Evolutionary conservation across 169 alveolate species (phyloP).

Genomic region (Plasmodium coatneyi): DNA sequence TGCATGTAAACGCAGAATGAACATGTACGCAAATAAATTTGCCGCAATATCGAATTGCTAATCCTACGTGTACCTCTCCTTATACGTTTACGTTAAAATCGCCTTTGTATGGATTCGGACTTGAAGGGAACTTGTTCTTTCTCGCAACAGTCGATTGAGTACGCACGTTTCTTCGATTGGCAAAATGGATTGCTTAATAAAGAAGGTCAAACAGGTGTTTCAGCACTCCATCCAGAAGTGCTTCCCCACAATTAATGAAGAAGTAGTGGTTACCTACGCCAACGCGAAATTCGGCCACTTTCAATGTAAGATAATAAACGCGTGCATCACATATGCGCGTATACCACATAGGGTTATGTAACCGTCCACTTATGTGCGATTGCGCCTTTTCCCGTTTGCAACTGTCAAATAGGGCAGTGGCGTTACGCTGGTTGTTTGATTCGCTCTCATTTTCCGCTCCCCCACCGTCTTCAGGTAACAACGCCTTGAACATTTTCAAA

Average conservation of each 20-base stretch:
- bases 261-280: slow-evolving; percentile 60
- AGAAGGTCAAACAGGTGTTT: slow-evolving; percentile 41
- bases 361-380: neutral
- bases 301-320: slow-evolving; percentile 27
- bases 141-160: neutral
- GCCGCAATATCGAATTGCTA: neutral
- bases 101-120: neutral
- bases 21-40: neutral
- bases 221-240: slow-evolving; percentile 67
- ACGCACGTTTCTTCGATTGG: neutral
- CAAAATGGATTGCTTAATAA: slow-evolving; percentile 69
- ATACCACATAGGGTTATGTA: neutral
- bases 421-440: neutral
- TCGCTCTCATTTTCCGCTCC: neutral
- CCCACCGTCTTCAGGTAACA: slow-evolving; percentile 77
- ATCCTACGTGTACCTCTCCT: neutral
- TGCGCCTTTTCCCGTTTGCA: neutral
- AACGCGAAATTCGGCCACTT: slow-evolving; percentile 56
- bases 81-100: neutral
- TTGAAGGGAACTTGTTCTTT: neutral
- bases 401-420: neutral
- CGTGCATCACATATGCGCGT: neutral
- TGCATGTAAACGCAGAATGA: neutral
- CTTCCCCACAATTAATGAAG: slow-evolving; percentile 61
- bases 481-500: slow-evolving; percentile 84